phyloP scores from a whole-genome alignment of 805 yeast species.

The Groenewaldozyma tartarivorans region DNA sequence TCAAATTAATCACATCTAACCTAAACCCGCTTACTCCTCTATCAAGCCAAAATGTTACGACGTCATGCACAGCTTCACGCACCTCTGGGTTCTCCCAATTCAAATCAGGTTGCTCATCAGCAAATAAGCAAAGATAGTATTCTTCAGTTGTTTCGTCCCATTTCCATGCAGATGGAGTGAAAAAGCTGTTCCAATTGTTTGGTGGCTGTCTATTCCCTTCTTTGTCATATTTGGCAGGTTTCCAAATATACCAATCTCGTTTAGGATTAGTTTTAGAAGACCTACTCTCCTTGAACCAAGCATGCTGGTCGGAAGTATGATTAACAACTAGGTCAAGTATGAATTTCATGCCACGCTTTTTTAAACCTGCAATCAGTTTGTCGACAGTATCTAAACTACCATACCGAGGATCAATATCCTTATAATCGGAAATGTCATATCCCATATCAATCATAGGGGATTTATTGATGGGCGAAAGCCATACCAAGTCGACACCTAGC shows the following conservation, averaged over 20 bases:
- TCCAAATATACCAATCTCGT: constrained; percentile 58
- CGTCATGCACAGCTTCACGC: constrained; percentile 33
- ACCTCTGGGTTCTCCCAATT: constrained; percentile 47
- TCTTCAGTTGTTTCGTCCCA: constrained; percentile 46
- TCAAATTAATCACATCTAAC: constrained; percentile 46
- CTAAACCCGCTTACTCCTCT: constrained; percentile 52
- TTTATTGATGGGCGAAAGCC: constrained; percentile 51
- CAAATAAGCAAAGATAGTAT: constrained; percentile 46
- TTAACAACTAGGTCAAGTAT: constrained; percentile 50
- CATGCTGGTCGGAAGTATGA: constrained; percentile 48
- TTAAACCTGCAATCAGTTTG: constrained; percentile 36
- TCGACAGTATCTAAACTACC: constrained; percentile 49
- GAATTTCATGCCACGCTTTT: constrained; percentile 41
- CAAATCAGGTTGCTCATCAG: constrained; percentile 50
- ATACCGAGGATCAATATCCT: constrained; percentile 39
- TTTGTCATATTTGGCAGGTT: constrained; percentile 35
- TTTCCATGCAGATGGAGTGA: constrained; percentile 44
- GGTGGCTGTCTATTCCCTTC: constrained; percentile 45
- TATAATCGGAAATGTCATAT: constrained; percentile 49
- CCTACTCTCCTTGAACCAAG: constrained; percentile 51
- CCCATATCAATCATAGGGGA: constrained; percentile 59
- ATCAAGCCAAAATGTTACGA: constrained; percentile 45
- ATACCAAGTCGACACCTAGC: constrained; percentile 42
- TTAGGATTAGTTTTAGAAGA: constrained; percentile 42
- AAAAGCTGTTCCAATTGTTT: constrained; percentile 46